Evolutionary conservation across 2,329 filamentous ascomycete species (phyloP).

Genomic region (Phyllosticta paracitricarpa): DNA sequence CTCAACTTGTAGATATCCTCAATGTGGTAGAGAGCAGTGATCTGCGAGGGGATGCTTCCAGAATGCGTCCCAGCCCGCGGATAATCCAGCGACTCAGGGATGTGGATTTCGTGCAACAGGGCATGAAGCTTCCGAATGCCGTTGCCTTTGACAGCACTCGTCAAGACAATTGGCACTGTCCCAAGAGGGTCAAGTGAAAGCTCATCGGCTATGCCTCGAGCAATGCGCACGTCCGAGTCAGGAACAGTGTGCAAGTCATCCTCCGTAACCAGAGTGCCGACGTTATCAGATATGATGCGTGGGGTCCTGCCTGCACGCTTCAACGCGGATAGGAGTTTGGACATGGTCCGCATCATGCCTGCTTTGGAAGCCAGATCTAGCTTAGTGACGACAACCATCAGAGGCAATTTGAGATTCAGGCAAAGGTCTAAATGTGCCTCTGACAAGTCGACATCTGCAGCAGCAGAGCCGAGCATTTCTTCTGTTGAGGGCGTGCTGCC

Average conservation of each 20-base stretch:
- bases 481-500: slow-evolving; percentile 41
- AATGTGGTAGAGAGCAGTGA: slow-evolving; percentile 62
- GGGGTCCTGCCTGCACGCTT: slow-evolving; percentile 68
- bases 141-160: slow-evolving; percentile 74
- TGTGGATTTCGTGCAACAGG: slow-evolving; percentile 64
- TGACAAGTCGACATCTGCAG: slow-evolving; percentile 58
- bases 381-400: slow-evolving; percentile 82
- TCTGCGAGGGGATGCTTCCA: background rate
- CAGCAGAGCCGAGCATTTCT: slow-evolving; percentile 42
- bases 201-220: slow-evolving; percentile 31
- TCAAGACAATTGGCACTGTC: slow-evolving; percentile 74
- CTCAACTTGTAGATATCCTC: slow-evolving; percentile 71
- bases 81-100: slow-evolving; percentile 31
- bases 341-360: slow-evolving; percentile 59
- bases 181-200: slow-evolving; percentile 36
- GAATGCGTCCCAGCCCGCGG: background rate
- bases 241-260: slow-evolving; percentile 47
- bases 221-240: slow-evolving; percentile 46
- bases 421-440: slow-evolving; percentile 78
- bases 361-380: slow-evolving; percentile 71
- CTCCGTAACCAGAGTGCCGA: slow-evolving; percentile 20
- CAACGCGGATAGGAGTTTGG: slow-evolving; percentile 63
- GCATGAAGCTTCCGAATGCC: slow-evolving; percentile 78
- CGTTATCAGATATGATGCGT: slow-evolving; percentile 47
- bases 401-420: slow-evolving; percentile 64